These are phyloP conservation scores for Mycena crocata DNA, from an alignment of 768 basidiomycete species.

Conservation along the genomic window DNA sequence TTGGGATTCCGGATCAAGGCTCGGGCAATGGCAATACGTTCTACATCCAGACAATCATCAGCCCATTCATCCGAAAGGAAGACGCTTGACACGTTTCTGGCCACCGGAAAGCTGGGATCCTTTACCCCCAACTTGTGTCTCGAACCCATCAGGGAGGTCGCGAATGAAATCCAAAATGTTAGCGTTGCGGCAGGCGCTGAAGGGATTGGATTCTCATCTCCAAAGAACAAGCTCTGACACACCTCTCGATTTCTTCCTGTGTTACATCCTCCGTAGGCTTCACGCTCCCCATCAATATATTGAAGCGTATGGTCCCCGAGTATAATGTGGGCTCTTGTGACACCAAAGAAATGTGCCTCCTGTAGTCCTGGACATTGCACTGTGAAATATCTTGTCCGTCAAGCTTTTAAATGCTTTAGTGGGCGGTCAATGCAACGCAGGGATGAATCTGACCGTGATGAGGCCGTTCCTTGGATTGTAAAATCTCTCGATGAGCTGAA, in stretches of 20 bases:
- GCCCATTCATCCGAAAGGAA: not conserved
- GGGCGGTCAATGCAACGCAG: not conserved
- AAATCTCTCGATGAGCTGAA: not conserved
- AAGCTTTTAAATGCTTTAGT: conserved; percentile 41
- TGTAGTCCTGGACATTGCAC: conserved; percentile 85
- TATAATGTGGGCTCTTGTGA: conserved; percentile 93
- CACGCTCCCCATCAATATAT: conserved; percentile 85
- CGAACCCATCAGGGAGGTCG: conserved; percentile 88
- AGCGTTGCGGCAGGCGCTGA: conserved; percentile 77
- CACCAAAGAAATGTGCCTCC: conserved; percentile 87
- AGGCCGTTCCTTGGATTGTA: not conserved
- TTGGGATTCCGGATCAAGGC: conserved; percentile 90
- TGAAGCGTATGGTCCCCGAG: conserved; percentile 89
- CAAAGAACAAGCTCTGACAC: not conserved
- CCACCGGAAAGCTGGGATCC: conserved; percentile 90
- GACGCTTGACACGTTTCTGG: conserved; percentile 75
- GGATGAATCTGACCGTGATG: not conserved
- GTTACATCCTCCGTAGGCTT: conserved; percentile 83
- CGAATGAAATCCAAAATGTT: conserved; percentile 92
- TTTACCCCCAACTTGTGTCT: conserved; percentile 91
- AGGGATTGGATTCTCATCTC: no score
- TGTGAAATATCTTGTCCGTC: conserved; percentile 80
- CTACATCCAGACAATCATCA: conserved; percentile 39
- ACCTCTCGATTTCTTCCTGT: conserved; percentile 82
- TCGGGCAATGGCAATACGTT: conserved; percentile 85